A percentile compares a stretch with the other conserved stretches of the same genome.
phyloP scores from a whole-genome alignment of 1,139 yeast species.

The Debaryomyces sp. region DNA sequence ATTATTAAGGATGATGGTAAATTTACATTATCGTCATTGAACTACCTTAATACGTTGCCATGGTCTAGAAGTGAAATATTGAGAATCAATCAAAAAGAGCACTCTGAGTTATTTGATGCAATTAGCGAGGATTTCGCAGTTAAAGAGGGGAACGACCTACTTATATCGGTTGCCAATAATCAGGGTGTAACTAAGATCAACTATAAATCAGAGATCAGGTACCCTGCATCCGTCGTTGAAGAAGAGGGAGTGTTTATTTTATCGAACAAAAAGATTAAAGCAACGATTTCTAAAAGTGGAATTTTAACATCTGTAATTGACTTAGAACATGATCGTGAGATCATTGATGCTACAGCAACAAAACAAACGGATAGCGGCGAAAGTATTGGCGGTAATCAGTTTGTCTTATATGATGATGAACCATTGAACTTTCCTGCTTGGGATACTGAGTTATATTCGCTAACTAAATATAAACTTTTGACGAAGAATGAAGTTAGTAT shows the following conservation, averaged over 20 bases:
- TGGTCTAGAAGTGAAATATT: slow-evolving; percentile 67
- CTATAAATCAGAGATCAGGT: slow-evolving; percentile 27
- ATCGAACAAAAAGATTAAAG: slow-evolving; percentile 62
- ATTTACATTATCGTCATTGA: slow-evolving; percentile 17
- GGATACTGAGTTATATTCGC: slow-evolving; percentile 92
- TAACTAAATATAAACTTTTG: slow-evolving; percentile 63
- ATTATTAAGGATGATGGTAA: slow-evolving; percentile 17
- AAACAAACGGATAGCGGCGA: slow-evolving; percentile 40
- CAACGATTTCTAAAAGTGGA: slow-evolving; percentile 62
- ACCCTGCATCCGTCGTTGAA: slow-evolving; percentile 49
- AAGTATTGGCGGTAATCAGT: slow-evolving; percentile 70
- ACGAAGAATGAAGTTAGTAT: slow-evolving; percentile 49
- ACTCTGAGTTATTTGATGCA: slow-evolving; percentile 13
- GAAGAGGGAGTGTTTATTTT: slow-evolving; percentile 49
- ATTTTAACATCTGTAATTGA: slow-evolving; percentile 70
- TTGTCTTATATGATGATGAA: slow-evolving; percentile 80
- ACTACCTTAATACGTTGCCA: slow-evolving; percentile 61
- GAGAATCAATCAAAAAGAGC: slow-evolving; percentile 24
- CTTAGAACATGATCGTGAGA: slow-evolving; percentile 60
- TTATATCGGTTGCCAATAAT: slow-evolving; percentile 14
- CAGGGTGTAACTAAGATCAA: slow-evolving; percentile 19
- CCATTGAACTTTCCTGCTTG: slow-evolving; percentile 94
- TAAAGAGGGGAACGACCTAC: slow-evolving; percentile 1
- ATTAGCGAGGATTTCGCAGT: slow-evolving; percentile 1
- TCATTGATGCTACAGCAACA: slow-evolving; percentile 57